A percentile compares a stretch with the other conserved stretches of the same genome.
These are phyloP conservation scores for Triangularia verruculosa DNA, from an alignment of 2,329 filamentous ascomycete genomes.

Conservation along the genomic window DNA sequence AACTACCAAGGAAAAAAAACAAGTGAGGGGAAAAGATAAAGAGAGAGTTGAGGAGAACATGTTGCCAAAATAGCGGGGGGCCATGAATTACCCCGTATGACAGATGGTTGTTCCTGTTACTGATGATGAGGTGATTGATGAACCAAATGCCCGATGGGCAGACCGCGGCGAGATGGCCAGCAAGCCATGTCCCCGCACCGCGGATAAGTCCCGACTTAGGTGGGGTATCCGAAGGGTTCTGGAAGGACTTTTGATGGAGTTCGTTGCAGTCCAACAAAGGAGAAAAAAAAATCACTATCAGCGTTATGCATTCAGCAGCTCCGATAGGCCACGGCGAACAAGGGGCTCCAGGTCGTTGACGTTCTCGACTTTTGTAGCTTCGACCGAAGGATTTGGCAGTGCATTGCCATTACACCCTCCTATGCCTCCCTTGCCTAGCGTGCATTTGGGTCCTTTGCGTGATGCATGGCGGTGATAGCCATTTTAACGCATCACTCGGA, in stretches of 20 bases:
- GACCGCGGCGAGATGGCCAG: not conserved
- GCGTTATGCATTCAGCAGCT: not conserved
- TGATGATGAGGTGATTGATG: not conserved
- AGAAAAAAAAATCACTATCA: not conserved
- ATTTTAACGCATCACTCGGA: slow-evolving; percentile 9
- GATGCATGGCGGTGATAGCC: not conserved
- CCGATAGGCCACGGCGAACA: not conserved
- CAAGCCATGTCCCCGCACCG: not conserved
- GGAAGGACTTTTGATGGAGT: not conserved
- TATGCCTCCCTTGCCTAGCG: not conserved
- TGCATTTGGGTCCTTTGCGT: slow-evolving; percentile 1
- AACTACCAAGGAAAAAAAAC: not conserved
- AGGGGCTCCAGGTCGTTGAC: not conserved
- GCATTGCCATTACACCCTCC: not conserved
- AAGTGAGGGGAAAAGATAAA: not conserved
- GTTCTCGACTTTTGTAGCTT: slow-evolving; percentile 11
- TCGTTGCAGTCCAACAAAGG: not conserved
- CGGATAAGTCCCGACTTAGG: not conserved
- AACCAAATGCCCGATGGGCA: not conserved
- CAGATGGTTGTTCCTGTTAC: not conserved
- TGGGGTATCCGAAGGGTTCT: not conserved
- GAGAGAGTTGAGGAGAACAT: not conserved
- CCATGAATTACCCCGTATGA: not conserved
- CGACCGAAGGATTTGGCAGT: slow-evolving; percentile 11
- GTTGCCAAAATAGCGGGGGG: not conserved